These are phyloP conservation scores for Russula lepida DNA, from an alignment of 768 basidiomycete species.

Conservation along the genomic window DNA sequence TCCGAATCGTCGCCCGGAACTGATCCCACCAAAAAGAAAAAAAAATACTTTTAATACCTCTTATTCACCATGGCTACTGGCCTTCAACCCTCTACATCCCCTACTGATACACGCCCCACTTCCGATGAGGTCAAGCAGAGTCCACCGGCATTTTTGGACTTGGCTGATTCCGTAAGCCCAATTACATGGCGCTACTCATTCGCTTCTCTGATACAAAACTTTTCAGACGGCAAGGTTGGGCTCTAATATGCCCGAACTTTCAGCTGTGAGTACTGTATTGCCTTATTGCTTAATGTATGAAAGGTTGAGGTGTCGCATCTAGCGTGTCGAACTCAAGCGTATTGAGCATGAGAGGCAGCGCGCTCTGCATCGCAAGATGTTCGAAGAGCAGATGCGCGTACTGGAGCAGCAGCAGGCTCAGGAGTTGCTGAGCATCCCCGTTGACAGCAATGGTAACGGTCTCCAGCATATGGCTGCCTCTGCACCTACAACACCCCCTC, in stretches of 20 bases:
- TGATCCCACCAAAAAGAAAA: constrained; percentile 40
- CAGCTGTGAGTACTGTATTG: constrained; percentile 51
- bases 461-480: constrained; percentile 78
- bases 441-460: constrained; percentile 42
- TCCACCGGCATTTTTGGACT: constrained; percentile 87
- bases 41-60: constrained; percentile 26
- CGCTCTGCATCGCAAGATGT: constrained; percentile 73
- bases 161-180: constrained; percentile 78
- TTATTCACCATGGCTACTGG: constrained; percentile 57
- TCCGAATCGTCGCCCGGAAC: constrained; percentile 43
- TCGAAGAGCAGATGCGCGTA: constrained; percentile 94
- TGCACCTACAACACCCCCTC: constrained; percentile 81
- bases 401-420: constrained; percentile 88
- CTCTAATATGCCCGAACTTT: constrained; percentile 80
- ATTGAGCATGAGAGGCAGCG: constrained; percentile 88
- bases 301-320: constrained; percentile 7
- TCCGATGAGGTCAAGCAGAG: constrained; percentile 73
- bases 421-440: constrained; percentile 70
- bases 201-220: constrained; percentile 13
- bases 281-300: constrained; percentile 5
- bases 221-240: constrained; percentile 71
- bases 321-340: constrained; percentile 88
- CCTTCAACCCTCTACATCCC: constrained; percentile 61
- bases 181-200: constrained; percentile 12
- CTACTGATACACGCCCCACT: constrained; percentile 62